These are phyloP conservation scores for Austroboletus festivus DNA, from an alignment of 768 basidiomycete species.

Conservation along the genomic window DNA sequence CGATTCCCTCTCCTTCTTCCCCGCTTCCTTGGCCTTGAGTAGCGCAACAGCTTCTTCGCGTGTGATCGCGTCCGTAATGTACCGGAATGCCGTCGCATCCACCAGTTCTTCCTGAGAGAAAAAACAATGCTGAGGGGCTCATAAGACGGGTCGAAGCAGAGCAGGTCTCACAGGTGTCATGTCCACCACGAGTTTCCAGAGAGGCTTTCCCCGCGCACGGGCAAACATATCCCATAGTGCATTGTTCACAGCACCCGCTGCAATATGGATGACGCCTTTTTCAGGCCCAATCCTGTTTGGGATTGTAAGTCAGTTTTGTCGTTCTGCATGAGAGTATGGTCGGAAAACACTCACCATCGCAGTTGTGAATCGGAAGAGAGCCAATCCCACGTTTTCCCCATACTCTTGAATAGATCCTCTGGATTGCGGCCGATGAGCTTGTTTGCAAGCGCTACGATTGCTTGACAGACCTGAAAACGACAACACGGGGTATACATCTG, in stretches of 20 bases:
- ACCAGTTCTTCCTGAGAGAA: conserved; percentile 69
- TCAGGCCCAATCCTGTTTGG: conserved; percentile 80
- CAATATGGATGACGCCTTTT: conserved; percentile 93
- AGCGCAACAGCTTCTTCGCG: conserved; percentile 84
- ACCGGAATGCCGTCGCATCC: conserved; percentile 72
- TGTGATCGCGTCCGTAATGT: conserved; percentile 92
- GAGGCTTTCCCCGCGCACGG: conserved; percentile 71
- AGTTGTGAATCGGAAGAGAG: conserved; percentile 87
- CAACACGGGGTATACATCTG: neutral
- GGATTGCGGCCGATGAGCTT: conserved; percentile 81
- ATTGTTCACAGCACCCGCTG: conserved; percentile 85
- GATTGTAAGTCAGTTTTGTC: neutral
- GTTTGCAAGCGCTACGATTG: conserved; percentile 75
- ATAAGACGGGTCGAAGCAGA: neutral
- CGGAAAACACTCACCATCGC: conserved; percentile 57
- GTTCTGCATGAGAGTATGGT: neutral
- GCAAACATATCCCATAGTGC: conserved; percentile 95
- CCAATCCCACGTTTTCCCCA: conserved; percentile 90
- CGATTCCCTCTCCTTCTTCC: conserved; percentile 76
- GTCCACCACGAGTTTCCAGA: conserved; percentile 93
- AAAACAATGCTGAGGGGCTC: neutral
- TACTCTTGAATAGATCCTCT: conserved; percentile 79
- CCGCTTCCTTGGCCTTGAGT: conserved; percentile 71
- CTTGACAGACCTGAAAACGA: conserved; percentile 62
- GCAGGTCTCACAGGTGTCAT: conserved; percentile 63